Percentiles rank a stretch among this genome's conserved stretches.
Conservation (phyloP, 768 basidiomycete species). For the Suillus brevipes region DNA sequence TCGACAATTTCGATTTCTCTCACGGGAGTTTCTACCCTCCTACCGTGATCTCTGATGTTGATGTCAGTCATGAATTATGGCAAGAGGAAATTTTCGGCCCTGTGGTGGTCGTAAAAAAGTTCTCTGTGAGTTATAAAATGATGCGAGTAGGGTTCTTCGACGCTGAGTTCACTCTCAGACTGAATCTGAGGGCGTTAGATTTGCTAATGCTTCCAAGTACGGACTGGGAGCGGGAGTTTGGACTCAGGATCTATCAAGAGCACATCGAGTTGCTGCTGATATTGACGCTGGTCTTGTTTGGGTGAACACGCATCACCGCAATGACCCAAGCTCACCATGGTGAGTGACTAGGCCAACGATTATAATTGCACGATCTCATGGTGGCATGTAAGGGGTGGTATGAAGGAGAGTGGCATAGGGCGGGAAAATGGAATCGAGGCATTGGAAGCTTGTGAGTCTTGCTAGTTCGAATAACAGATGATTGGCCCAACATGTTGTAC, state of each 20-base stretch:
- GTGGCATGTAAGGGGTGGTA: constrained; percentile 65
- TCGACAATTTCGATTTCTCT: constrained; percentile 75
- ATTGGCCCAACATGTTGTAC: constrained; percentile 8
- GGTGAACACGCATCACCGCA: constrained; percentile 89
- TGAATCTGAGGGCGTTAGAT: constrained; percentile 61
- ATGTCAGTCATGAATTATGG: constrained; percentile 65
- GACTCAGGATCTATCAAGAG: constrained; percentile 73
- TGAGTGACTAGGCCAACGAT: constrained; percentile 25
- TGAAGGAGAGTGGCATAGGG: constrained; percentile 89
- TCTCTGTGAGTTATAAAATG: constrained; percentile 42
- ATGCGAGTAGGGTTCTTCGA: background rate
- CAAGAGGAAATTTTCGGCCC: constrained; percentile 86
- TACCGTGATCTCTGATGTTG: constrained; percentile 66
- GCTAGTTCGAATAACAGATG: background rate
- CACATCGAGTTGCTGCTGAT: constrained; percentile 67
- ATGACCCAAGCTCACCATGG: constrained; percentile 90
- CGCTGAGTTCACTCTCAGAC: constrained; percentile 34
- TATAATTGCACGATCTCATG: background rate
- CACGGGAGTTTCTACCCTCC: constrained; percentile 78
- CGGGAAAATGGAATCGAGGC: constrained; percentile 86
- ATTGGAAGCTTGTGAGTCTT: constrained; percentile 65
- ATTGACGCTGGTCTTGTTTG: constrained; percentile 81
- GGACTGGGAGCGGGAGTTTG: constrained; percentile 82
- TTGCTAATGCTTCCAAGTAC: constrained; percentile 79
- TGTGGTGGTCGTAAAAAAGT: constrained; percentile 68